Conservation (phyloP, 306 rosid genomes). For the Fragaria nilgerrensis region DNA sequence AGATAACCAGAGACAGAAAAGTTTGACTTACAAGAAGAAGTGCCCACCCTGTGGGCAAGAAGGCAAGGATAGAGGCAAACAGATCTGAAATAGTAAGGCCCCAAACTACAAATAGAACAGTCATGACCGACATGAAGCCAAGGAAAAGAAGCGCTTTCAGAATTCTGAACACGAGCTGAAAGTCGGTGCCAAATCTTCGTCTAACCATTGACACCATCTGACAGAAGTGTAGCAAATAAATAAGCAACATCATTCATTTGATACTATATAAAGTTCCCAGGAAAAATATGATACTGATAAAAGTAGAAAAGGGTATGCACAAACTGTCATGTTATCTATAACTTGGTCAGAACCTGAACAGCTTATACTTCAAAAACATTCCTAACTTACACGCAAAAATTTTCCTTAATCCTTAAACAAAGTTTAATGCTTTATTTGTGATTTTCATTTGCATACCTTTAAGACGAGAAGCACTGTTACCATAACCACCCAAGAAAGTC, state of each 20-base stretch:
- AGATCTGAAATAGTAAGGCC: constrained; percentile 84
- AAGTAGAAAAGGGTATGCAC: background rate
- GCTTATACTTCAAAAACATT: background rate
- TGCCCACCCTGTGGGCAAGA: constrained; percentile 96
- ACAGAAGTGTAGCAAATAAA: constrained; percentile 18
- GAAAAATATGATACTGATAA: background rate
- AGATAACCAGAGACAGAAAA: background rate
- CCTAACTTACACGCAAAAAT: background rate
- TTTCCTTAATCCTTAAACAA: background rate
- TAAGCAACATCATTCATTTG: constrained; percentile 7
- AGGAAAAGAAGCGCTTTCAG: constrained; percentile 91
- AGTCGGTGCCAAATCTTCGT: constrained; percentile 80
- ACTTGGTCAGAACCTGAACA: background rate
- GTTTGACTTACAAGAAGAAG: constrained; percentile 62
- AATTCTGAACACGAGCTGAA: constrained; percentile 90
- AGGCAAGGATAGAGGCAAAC: constrained; percentile 83
- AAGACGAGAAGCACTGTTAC: constrained; percentile 60
- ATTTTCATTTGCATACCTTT: constrained; percentile 53
- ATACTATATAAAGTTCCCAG: background rate
- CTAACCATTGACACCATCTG: constrained; percentile 96
- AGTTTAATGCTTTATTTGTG: background rate
- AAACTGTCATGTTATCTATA: background rate
- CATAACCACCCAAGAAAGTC: constrained; percentile 85
- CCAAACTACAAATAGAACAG: constrained; percentile 73
- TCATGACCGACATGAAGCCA: constrained; percentile 88